These are phyloP conservation scores for Rhizopus stolonifer DNA, from an alignment of 371 early-diverging fungal genomes.

Conservation along the genomic window DNA sequence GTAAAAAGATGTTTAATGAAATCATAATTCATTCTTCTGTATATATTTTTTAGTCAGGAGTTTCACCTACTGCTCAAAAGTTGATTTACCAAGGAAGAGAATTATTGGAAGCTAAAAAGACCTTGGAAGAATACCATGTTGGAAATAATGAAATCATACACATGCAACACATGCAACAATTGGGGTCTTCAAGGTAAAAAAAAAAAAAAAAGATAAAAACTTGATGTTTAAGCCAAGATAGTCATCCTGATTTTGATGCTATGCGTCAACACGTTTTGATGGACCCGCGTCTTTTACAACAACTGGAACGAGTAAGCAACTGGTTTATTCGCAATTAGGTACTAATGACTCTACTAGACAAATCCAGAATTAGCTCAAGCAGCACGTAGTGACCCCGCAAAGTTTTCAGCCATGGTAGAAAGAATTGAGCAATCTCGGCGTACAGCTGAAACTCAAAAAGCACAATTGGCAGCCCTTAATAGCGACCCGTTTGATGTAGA, in stretches of 20 bases:
- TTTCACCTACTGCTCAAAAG: conserved; percentile 54
- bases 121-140: conserved; percentile 67
- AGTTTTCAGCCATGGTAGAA: conserved; percentile 64
- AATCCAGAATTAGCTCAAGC: conserved; percentile 75
- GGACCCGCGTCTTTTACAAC: conserved; percentile 64
- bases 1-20: conserved; percentile 36
- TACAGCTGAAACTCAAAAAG: conserved; percentile 56
- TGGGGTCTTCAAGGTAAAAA: conserved; percentile 11
- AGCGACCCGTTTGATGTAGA: conserved; percentile 90
- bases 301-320: conserved; percentile 62
- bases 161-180: conserved; percentile 39
- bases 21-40: background rate
- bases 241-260: conserved; percentile 60
- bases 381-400: conserved; percentile 64
- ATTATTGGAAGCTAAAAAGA: conserved; percentile 60
- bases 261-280: conserved; percentile 75
- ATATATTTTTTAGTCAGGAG: conserved; percentile 53
- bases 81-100: conserved; percentile 58
- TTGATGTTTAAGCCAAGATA: background rate
- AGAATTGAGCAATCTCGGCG: conserved; percentile 61
- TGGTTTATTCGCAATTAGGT: too few relatives aligned
- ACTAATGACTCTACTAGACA: conserved; percentile 46
- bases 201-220: conserved; percentile 15
- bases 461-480: conserved; percentile 59
- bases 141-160: conserved; percentile 76